These are phyloP conservation scores for Gnomoniopsis sp. DNA, from an alignment of 2,329 filamentous ascomycete species.

Conservation along the genomic window DNA sequence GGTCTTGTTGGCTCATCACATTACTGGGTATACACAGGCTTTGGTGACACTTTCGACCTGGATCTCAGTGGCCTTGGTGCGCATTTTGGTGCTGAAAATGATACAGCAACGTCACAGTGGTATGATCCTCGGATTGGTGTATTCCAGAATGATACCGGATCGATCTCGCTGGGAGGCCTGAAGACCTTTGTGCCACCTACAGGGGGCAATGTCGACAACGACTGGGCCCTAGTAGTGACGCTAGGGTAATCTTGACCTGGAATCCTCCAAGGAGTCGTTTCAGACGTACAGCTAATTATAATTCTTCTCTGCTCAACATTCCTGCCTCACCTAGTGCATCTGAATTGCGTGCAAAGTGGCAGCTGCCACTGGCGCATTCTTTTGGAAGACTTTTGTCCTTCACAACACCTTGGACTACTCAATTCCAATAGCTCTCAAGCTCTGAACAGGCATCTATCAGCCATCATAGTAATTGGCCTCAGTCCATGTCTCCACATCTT, in stretches of 20 bases:
- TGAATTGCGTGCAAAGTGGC: too few relatives aligned
- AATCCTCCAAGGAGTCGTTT: too few relatives aligned
- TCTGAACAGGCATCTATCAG: too few relatives aligned
- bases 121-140: not conserved
- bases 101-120: not conserved
- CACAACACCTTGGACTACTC: too few relatives aligned
- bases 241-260: not conserved
- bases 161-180: not conserved
- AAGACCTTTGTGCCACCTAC: not conserved
- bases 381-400: too few relatives aligned
- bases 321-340: too few relatives aligned
- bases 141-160: not conserved
- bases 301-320: too few relatives aligned
- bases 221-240: not conserved
- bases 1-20: not conserved
- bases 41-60: conserved; percentile 1
- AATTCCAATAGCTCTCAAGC: too few relatives aligned
- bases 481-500: too few relatives aligned
- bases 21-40: conserved; percentile 26
- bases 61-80: not conserved
- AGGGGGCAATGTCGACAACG: not conserved
- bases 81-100: not conserved
- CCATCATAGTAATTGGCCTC: too few relatives aligned
- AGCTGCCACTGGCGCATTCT: too few relatives aligned
- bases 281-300: too few relatives aligned